Percentiles rank a stretch among this genome's conserved stretches.
Evolutionary conservation across 2,329 filamentous ascomycete genomes (phyloP).

Genomic region (Aureobasidium sp.): DNA sequence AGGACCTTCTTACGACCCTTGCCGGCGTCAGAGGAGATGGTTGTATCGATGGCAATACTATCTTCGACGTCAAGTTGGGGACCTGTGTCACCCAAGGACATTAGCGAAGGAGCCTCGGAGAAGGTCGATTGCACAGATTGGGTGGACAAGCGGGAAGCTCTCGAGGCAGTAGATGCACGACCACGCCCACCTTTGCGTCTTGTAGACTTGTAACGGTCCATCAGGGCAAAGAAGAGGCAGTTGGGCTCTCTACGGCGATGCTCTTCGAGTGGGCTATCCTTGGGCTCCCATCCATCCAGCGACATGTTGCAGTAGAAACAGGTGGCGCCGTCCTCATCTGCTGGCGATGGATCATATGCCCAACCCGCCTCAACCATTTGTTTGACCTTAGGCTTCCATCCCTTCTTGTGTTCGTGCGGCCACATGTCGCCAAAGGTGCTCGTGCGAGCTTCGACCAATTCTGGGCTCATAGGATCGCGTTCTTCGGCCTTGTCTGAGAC

Average conservation of each 20-base stretch:
- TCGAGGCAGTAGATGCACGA: slow-evolving; percentile 49
- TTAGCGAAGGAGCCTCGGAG: slow-evolving; percentile 36
- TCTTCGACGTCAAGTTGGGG: slow-evolving; percentile 17
- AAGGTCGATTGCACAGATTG: slow-evolving; percentile 40
- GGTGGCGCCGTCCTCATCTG: slow-evolving; percentile 81
- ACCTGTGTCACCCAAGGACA: slow-evolving; percentile 39
- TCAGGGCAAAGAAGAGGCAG: slow-evolving; percentile 75
- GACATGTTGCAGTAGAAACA: slow-evolving; percentile 87
- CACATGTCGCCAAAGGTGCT: slow-evolving; percentile 78
- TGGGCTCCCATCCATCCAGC: slow-evolving; percentile 89
- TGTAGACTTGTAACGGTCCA: slow-evolving; percentile 43
- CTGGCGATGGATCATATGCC: slow-evolving; percentile 80
- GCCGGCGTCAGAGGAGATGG: slow-evolving; percentile 42
- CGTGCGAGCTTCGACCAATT: slow-evolving; percentile 69
- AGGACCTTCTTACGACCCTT: slow-evolving; percentile 27
- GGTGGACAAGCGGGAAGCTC: slow-evolving; percentile 57
- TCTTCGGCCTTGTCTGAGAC: slow-evolving; percentile 49
- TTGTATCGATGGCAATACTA: slow-evolving; percentile 45
- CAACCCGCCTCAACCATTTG: slow-evolving; percentile 91
- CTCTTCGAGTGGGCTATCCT: slow-evolving; percentile 86
- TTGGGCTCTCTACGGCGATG: slow-evolving; percentile 71
- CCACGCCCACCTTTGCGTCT: slow-evolving; percentile 51
- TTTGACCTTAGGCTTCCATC: slow-evolving; percentile 82
- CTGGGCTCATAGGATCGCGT: slow-evolving; percentile 60
- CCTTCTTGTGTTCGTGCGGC: slow-evolving; percentile 83